Evolutionary conservation across 2,329 filamentous ascomycete genomes (phyloP), one percentile per base, ranked within the genome.

Genomic region (Aspergillus ruber): DNA sequence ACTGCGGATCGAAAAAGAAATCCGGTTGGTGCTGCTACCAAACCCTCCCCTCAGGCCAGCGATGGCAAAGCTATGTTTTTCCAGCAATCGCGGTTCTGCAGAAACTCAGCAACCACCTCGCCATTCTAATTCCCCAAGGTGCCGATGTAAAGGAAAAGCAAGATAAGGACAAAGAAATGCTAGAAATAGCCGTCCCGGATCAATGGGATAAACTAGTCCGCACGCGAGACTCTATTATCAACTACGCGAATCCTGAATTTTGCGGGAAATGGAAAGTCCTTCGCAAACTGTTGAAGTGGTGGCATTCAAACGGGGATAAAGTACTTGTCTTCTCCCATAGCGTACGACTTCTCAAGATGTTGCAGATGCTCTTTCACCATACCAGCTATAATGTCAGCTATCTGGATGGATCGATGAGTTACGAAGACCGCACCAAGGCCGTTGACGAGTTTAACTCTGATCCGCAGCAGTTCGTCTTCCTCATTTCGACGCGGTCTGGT

Each of bases 191-290:
- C 46, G 73, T 90, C 13, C 91, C 93, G 0, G 75, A 85, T 32
- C 73, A 76, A 2, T 96, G 89, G 88, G 74, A 83, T 58, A 73
- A 83, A 17, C 74, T 95, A 0, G 93, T 90, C 61, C 74, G 75
- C 9, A 81, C 85, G 17, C 80, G 88, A 39, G 88, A 95, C 57
- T 88, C 83, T 7, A 85, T 97, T 49, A 70, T 87, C 44, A 86
- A 85, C 57, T 84, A 90, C 44, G 85, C 90, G 1, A 90, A 95
- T 57, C 85, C 88, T 0, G 86, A 94, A 48, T 96, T 90, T 55
- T 98, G 93, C 61, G 93, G 93, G 3, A 98, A 98, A 68, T 98
- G 93, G 93, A 90, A 88, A 62, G 82, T 98, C 1, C 68, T 98
- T 25, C 88, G 84, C 65, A 90, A 88, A 58, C 74, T 98, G 3